Evolutionary conservation across 2,329 filamentous ascomycete species (phyloP), one percentile per base, ranked within the genome.

Genomic region (Aureobasidium sp.): DNA sequence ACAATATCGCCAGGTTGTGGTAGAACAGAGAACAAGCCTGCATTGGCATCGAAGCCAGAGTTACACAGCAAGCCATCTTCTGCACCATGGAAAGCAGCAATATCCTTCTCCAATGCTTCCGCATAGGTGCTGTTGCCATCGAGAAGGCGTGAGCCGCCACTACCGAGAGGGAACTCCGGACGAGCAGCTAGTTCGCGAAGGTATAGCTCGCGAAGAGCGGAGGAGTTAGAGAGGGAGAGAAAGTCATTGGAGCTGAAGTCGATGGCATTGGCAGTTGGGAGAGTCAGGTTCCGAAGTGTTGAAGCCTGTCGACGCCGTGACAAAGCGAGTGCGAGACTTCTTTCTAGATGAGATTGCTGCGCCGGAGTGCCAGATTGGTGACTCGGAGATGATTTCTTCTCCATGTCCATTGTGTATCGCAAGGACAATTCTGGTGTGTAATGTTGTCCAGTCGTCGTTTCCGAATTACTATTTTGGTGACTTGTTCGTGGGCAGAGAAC

Each of bases 191-290:
- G 70, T 63, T 83, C 79, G 7, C 74, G 60, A 9, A 85, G 70
- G 64, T 79, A 86, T 2, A 74, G 72, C 3, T 72, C 57, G 5
- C 79, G 79, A n/a, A 84, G 76, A 5, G 69, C 68, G 0, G 74
- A 68, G 8, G 77, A 81, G 1, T 73, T 78, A 1, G 76, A 79
- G 4, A 88, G 74, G 0, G 84, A 86, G 11, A 88, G 78, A 63
- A 87, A 86, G 69, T 88, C 85, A 69, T 86, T 87, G 50, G 84
- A 86, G 1, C 83, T 85, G 67, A 88, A 87, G 71, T 88, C 86
- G 29, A 72, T 69, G 3, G 69, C 63, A 39, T 68, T 69, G 13
- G 73, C 65, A 1, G 78, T 72, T 27, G 75, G 71, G 10, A 77
- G 71, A n/a, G 79, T 81, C 25, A 83, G 70, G 42, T 70, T 72